These are phyloP conservation scores for Ophiostoma ulmi DNA, from an alignment of 2,329 filamentous ascomycete genomes.

Conservation along the genomic window DNA sequence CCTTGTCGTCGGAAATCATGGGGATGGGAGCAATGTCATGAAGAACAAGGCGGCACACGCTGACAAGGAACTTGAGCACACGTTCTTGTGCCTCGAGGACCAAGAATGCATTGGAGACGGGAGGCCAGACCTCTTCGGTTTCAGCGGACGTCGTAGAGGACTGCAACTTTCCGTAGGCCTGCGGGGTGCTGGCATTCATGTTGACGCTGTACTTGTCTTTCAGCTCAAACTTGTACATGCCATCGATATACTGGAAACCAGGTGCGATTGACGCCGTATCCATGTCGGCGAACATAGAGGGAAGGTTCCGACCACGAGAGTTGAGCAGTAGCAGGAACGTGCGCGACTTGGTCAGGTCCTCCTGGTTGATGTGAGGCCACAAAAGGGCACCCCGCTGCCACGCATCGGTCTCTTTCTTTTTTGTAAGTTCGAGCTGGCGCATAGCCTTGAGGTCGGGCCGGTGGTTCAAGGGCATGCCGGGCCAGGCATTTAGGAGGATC, in stretches of 20 bases:
- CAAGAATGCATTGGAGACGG: slow-evolving; percentile 36
- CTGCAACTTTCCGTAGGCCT: background rate
- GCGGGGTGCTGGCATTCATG: background rate
- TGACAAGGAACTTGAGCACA: slow-evolving; percentile 45
- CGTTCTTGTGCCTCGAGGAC: slow-evolving; percentile 49
- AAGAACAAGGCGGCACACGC: slow-evolving; percentile 44
- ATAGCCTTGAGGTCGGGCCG: slow-evolving; percentile 45
- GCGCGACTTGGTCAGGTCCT: slow-evolving; percentile 46
- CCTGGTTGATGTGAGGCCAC: slow-evolving; percentile 54
- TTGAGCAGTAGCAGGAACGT: slow-evolving; percentile 49
- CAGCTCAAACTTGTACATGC: background rate
- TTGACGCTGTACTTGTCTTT: background rate
- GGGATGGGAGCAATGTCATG: slow-evolving; percentile 42
- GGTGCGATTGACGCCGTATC: background rate
- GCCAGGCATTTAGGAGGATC: slow-evolving; percentile 46
- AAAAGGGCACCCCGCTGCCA: slow-evolving; percentile 29
- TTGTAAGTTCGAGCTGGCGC: background rate
- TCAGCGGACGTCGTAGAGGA: background rate
- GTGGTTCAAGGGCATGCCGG: slow-evolving; percentile 45
- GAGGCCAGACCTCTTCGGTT: background rate
- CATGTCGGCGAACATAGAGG: slow-evolving; percentile 40
- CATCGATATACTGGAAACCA: background rate
- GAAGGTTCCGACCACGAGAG: slow-evolving; percentile 44
- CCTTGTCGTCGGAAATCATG: slow-evolving; percentile 28
- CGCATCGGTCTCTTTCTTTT: slow-evolving; percentile 29